phyloP scores from a whole-genome alignment of 768 basidiomycete genomes.

The Boletus pseudopeckii region DNA sequence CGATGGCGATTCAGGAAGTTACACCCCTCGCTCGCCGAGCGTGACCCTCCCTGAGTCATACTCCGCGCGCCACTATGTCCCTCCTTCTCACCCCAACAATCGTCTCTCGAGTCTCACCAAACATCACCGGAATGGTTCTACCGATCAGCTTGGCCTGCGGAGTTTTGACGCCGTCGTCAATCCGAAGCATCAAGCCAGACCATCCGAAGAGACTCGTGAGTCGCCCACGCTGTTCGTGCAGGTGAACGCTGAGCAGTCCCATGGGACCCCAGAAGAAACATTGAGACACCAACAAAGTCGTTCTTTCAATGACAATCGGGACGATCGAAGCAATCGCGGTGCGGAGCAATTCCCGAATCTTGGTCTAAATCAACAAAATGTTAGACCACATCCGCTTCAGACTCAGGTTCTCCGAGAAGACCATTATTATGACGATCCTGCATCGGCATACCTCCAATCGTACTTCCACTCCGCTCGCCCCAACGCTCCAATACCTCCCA shows the following conservation, averaged over 20 bases:
- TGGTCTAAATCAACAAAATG: conserved; percentile 18
- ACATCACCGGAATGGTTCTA: conserved; percentile 54
- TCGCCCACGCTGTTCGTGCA: conserved; percentile 10
- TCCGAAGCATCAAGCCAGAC: conserved; percentile 35
- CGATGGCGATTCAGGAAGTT: conserved; percentile 51
- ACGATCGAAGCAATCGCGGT: conserved; percentile 20
- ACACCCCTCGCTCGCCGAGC: conserved; percentile 68
- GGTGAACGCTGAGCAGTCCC: conserved; percentile 16
- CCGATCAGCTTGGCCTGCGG: conserved; percentile 60
- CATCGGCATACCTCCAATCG: conserved; percentile 54
- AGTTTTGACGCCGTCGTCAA: conserved; percentile 58
- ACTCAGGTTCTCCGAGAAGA: conserved; percentile 53
- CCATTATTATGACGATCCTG: conserved; percentile 59
- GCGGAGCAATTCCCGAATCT: conserved; percentile 22
- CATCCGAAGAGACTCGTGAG: conserved; percentile 31
- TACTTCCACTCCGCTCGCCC: conserved; percentile 63
- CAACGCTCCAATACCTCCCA: conserved; percentile 75
- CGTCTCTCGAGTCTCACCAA: conserved; percentile 39
- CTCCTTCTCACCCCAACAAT: conserved; percentile 27
- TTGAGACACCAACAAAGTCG: conserved; percentile 21
- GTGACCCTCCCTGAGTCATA: conserved; percentile 53
- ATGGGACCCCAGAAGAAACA: conserved; percentile 14
- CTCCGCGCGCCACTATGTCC: conserved; percentile 28
- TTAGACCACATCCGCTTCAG: conserved; percentile 37
- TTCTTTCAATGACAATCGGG: conserved; percentile 17